These are phyloP conservation scores for Podospora anserina DNA, from an alignment of 495 filamentous ascomycete species.

Conservation along the genomic window DNA sequence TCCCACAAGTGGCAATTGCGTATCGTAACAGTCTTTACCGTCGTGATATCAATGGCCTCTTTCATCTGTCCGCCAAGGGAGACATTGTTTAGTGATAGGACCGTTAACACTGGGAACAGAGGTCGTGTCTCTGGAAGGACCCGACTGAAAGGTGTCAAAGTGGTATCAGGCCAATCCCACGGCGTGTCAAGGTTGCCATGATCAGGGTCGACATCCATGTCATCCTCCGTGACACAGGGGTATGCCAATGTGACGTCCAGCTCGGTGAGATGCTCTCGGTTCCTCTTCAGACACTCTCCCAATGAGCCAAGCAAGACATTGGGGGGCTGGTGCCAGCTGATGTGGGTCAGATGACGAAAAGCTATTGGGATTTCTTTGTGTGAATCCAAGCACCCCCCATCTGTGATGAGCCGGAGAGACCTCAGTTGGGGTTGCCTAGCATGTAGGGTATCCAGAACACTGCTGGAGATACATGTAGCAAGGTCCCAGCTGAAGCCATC, in stretches of 20 bases:
- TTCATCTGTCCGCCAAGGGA: neutral
- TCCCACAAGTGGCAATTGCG: neutral
- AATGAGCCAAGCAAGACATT: neutral
- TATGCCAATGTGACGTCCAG: neutral
- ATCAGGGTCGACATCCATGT: neutral
- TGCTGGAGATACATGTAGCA: neutral
- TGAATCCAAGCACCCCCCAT: neutral
- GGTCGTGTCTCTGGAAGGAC: neutral
- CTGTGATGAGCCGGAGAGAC: neutral
- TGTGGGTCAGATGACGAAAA: neutral
- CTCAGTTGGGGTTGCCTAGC: neutral
- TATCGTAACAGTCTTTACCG: neutral
- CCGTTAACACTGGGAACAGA: neutral
- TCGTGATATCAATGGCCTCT: neutral
- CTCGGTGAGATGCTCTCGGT: neutral
- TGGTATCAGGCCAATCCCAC: neutral
- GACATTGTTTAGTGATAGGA: neutral
- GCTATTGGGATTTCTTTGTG: neutral
- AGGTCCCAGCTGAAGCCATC: neutral
- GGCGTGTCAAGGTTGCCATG: too few relatives aligned
- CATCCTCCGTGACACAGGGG: neutral
- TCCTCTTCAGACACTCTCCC: neutral
- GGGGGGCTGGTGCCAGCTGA: neutral
- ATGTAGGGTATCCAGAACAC: neutral
- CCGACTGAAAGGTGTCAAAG: neutral